phyloP scores from a whole-genome alignment of 768 basidiomycete genomes.

The Rubroboletus pulcherrimus region DNA sequence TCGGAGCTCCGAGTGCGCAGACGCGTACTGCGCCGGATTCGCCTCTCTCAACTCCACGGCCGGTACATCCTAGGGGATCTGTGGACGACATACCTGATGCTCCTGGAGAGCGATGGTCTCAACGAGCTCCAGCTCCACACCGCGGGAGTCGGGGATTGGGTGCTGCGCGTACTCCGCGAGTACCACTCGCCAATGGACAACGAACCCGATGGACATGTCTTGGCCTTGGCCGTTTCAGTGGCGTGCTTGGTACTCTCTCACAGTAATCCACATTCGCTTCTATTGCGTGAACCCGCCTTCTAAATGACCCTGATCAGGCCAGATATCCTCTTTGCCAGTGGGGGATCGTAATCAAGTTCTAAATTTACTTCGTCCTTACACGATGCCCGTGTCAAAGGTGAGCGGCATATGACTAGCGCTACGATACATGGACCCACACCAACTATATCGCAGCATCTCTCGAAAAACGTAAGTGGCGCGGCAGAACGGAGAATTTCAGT shows the following conservation, averaged over 20 bases:
- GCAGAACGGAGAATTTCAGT: constrained; percentile 10
- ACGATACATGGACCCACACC: constrained; percentile 9
- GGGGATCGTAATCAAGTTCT: constrained; percentile 41
- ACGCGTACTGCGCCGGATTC: constrained; percentile 46
- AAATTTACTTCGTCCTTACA: constrained; percentile 40
- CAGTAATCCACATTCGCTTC: constrained; percentile 32
- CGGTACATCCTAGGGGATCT: constrained; percentile 41
- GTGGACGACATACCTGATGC: constrained; percentile 57
- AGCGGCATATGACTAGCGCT: constrained; percentile 15
- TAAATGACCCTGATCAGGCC: constrained; percentile 31
- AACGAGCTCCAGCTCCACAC: constrained; percentile 45
- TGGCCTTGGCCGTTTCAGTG: constrained; percentile 30
- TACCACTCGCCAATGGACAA: constrained; percentile 3
- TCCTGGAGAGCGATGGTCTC: constrained; percentile 51
- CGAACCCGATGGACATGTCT: constrained; percentile 12
- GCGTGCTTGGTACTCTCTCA: constrained; percentile 35
- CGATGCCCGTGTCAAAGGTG: constrained; percentile 27
- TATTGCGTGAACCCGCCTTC: constrained; percentile 21
- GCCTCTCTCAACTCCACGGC: constrained; percentile 28
- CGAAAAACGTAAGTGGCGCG: constrained; percentile 27
- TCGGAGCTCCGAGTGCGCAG: constrained; percentile 47
- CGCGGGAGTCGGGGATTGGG: constrained; percentile 37
- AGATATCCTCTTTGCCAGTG: constrained; percentile 36
- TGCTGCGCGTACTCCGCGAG: constrained; percentile 22
- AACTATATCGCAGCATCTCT: constrained; percentile 23